These are phyloP conservation scores for Lasiosphaeriaceae sp. DNA, from an alignment of 495 filamentous ascomycete species.

Conservation along the genomic window DNA sequence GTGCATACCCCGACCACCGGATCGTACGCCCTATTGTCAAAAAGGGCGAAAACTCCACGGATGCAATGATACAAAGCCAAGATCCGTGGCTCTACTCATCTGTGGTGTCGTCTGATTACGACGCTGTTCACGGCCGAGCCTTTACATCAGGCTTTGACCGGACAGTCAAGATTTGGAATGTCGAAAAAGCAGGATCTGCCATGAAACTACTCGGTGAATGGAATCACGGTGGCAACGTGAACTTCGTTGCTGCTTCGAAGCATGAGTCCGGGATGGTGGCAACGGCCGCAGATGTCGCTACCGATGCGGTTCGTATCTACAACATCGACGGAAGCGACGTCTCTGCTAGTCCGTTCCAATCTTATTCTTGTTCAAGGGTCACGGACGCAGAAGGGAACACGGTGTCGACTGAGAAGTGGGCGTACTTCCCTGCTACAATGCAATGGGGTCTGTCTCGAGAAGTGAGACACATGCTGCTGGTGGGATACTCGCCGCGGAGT, in stretches of 20 bases:
- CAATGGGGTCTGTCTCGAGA: conserved; percentile 59
- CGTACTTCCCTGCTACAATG: conserved; percentile 66
- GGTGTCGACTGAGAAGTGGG: conserved; percentile 46
- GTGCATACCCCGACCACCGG: conserved; percentile 68
- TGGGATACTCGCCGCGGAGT: conserved; percentile 68
- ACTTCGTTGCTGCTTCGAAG: conserved; percentile 62
- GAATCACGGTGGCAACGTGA: conserved; percentile 63
- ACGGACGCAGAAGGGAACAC: conserved; percentile 39
- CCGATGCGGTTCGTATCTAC: conserved; percentile 49
- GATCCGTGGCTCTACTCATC: conserved; percentile 71
- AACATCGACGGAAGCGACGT: conserved; percentile 29
- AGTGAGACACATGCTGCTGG: conserved; percentile 60
- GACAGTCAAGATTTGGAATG: conserved; percentile 73
- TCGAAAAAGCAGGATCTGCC: conserved; percentile 29
- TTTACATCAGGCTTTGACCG: conserved; percentile 82
- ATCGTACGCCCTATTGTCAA: conserved; percentile 51
- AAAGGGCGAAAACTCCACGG: conserved; percentile 49
- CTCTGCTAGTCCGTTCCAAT: conserved; percentile 27
- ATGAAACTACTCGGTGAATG: conserved; percentile 49
- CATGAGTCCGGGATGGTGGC: conserved; percentile 41
- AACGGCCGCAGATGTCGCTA: conserved; percentile 47
- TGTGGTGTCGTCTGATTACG: conserved; percentile 72
- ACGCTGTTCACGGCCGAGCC: conserved; percentile 48
- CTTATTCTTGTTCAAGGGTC: conserved; percentile 46
- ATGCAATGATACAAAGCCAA: conserved; percentile 59